These are phyloP conservation scores for Phytophthora vignae DNA, from an alignment of 352 stramenopile species.

Conservation along the genomic window DNA sequence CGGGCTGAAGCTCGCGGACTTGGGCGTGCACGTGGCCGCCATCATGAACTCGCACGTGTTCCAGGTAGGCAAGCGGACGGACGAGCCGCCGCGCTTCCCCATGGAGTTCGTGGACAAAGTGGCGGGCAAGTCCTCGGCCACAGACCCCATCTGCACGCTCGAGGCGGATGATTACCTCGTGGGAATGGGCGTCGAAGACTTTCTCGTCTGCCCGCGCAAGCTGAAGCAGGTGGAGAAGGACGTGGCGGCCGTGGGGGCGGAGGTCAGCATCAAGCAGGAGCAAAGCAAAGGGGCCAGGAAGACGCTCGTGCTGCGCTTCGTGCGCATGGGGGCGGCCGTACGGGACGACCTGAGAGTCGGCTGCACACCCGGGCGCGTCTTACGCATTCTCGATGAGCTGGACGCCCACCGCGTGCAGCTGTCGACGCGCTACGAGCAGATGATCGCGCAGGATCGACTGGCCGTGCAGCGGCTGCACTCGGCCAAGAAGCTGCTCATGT, in stretches of 20 bases:
- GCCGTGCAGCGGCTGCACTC: slow-evolving; percentile 56
- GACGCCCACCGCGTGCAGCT: slow-evolving; percentile 22
- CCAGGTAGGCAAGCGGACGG: slow-evolving; percentile 42
- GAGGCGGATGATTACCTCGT: slow-evolving; percentile 94
- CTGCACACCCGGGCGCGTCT: slow-evolving; percentile 54
- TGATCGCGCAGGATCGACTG: slow-evolving; percentile 48
- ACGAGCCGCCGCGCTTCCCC: slow-evolving; percentile 20
- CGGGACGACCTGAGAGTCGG: slow-evolving; percentile 44
- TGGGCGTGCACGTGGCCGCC: slow-evolving; percentile 57
- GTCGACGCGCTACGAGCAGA: slow-evolving; percentile 15
- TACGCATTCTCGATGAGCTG: slow-evolving; percentile 58
- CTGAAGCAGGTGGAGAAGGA: slow-evolving; percentile 57
- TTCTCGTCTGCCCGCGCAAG: slow-evolving; percentile 54
- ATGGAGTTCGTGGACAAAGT: slow-evolving; percentile 50
- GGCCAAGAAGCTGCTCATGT: slow-evolving; percentile 72
- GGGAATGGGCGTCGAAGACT: slow-evolving; percentile 59
- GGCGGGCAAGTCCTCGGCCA: slow-evolving; percentile 18
- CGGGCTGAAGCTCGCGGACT: slow-evolving; percentile 32
- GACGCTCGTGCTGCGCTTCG: slow-evolving; percentile 63
- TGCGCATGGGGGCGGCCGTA: slow-evolving; percentile 55
- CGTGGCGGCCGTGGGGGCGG: slow-evolving; percentile 29
- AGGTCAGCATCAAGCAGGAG: slow-evolving; percentile 31
- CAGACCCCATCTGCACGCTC: slow-evolving; percentile 86
- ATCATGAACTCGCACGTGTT: slow-evolving; percentile 63
- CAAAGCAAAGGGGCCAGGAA: slow-evolving; percentile 22